These are phyloP conservation scores for Penicillium egyptiacum DNA, from an alignment of 495 filamentous ascomycete species.

Conservation along the genomic window DNA sequence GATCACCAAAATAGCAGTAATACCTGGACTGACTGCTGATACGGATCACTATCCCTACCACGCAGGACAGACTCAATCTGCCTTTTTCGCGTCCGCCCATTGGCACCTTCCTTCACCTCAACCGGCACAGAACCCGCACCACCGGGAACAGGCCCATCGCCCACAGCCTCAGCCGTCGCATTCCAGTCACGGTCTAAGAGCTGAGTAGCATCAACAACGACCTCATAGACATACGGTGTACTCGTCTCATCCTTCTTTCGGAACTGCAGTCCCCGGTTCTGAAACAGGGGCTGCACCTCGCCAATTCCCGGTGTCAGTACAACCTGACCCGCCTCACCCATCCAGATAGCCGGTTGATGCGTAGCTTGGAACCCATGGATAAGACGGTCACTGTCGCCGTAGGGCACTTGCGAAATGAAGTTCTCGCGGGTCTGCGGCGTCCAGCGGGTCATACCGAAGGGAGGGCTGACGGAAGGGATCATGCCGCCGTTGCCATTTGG, in stretches of 20 bases:
- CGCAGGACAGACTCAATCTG: neutral
- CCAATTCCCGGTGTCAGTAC: conserved; percentile 27
- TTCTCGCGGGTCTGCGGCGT: conserved; percentile 34
- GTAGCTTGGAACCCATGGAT: conserved; percentile 34
- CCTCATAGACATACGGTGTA: conserved; percentile 31
- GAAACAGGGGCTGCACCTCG: conserved; percentile 26
- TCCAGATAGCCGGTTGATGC: conserved; percentile 34
- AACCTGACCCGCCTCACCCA: conserved; percentile 30
- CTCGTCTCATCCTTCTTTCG: conserved; percentile 24
- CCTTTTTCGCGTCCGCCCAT: conserved; percentile 24
- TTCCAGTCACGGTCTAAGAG: conserved; percentile 25
- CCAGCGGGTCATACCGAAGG: conserved; percentile 33
- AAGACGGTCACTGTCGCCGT: conserved; percentile 25
- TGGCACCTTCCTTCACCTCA: conserved; percentile 27
- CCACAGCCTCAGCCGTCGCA: conserved; percentile 28
- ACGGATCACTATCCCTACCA: neutral
- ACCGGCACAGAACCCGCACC: conserved; percentile 24
- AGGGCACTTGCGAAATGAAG: conserved; percentile 31
- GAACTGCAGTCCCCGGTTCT: conserved; percentile 28
- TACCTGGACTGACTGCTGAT: conserved; percentile 22
- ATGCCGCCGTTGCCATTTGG: conserved; percentile 31
- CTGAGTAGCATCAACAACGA: conserved; percentile 24
- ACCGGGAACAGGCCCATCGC: conserved; percentile 26
- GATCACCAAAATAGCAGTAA: neutral
- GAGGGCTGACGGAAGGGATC: conserved; percentile 30